phyloP scores from a whole-genome alignment of 106 monocot genomes.

The Cymbidium sinense region DNA sequence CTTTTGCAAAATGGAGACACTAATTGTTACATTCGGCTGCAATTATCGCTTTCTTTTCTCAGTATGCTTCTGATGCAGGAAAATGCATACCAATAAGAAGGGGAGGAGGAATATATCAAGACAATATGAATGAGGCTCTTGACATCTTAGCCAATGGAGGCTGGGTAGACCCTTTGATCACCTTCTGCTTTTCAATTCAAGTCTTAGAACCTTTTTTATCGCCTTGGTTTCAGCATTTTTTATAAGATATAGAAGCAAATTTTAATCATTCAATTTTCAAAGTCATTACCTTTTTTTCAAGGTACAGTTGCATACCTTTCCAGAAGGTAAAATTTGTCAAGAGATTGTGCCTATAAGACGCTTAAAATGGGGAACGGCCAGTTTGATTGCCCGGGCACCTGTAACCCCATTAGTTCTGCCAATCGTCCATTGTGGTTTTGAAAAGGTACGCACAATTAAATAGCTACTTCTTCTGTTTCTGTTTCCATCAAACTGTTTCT shows the following conservation, averaged over 20 bases:
- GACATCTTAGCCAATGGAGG: slow-evolving; percentile 69
- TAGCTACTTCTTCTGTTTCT: neutral
- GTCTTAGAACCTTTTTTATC: neutral
- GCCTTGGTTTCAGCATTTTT: neutral
- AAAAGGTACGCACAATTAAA: slow-evolving; percentile 48
- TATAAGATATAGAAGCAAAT: neutral
- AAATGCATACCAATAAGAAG: slow-evolving; percentile 95
- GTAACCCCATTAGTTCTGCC: slow-evolving; percentile 83
- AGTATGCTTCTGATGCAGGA: slow-evolving; percentile 29
- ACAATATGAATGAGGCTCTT: slow-evolving; percentile 84
- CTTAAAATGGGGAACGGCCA: slow-evolving; percentile 98
- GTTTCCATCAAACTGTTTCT: neutral
- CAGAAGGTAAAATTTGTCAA: slow-evolving; percentile 90
- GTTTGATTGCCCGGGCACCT: slow-evolving; percentile 81
- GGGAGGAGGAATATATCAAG: slow-evolving; percentile 95
- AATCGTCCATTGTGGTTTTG: slow-evolving; percentile 85
- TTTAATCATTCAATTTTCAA: neutral
- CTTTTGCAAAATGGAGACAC: neutral
- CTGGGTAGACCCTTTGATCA: slow-evolving; percentile 52
- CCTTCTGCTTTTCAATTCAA: neutral
- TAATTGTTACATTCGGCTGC: neutral
- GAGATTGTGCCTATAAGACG: slow-evolving; percentile 63
- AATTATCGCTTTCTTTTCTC: slow-evolving; percentile 9
- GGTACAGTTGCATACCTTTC: slow-evolving; percentile 91
- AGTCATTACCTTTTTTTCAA: neutral